Base-by-base conservation (phyloP, 2,329 filamentous ascomycete genomes). In the Coniochaeta pulveracea region DNA sequence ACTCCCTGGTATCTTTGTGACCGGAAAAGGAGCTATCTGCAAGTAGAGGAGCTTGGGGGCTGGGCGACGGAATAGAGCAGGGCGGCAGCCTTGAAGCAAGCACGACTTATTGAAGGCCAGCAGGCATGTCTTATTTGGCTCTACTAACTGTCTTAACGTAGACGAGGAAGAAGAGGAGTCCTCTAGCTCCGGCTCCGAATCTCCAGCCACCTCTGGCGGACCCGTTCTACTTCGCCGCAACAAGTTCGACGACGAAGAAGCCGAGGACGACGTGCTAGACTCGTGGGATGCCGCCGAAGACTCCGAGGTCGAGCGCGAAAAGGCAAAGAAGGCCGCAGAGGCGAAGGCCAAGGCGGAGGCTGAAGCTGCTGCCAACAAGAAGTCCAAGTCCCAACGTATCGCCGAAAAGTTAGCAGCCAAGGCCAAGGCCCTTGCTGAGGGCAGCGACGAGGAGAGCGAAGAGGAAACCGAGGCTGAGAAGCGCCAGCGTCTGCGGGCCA, bases 251-350 rank as follows among this genome's bases (percentile, higher is more conserved):
- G 89, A 96, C 47, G 89, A 96, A 56, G 88, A 94, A 58, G 80
- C 69, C 35, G 78, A 88, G 21, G 78, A 82, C 44, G 68, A 66
- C 47, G 85, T 96, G 37, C 74, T 95, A 51, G 91, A 98, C 39
- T 89, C 85, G 21, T 98, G 91, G 91, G 88, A 96, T 51, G 89
- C 85, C 37, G 88, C 84, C 46, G 91, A 96, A 52, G 91, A 98
- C 63, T 94, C 86, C 40, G 91, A 98, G 50, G 89, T 79, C 48
- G 91, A 98, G 66, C 83, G 86, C 49, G 88, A 95, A 61, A 98
- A 96, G 69, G 84, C 75, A 18, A 83, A 82, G 60, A 91, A 89
- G 64, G 85, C 79, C 33, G 80, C 72, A 5, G 88, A 85, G 52
- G 81, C 76, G 34, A 93, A 93, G 60, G 85, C 82, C 37, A 93